Base-by-base conservation (phyloP, 1,284 basidiomycete genomes). In the Trametes sp. region DNA sequence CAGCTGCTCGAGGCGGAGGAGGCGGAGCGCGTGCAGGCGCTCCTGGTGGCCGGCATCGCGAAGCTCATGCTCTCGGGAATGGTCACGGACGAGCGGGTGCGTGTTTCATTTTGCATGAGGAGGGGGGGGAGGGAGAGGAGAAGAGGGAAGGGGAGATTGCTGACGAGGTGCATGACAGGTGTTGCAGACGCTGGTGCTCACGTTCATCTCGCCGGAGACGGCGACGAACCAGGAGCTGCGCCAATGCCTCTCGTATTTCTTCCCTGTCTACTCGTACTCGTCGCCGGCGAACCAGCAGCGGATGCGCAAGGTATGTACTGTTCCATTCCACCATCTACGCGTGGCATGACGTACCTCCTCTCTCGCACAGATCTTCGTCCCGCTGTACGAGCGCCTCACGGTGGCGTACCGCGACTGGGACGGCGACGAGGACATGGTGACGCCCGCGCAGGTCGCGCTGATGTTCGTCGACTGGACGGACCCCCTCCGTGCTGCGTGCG, bases 401-500 rank as follows among this genome's bases (percentile, higher is more conserved):
- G 80, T 82, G n/a, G 84, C 87, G 31, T 88, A 93, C 68, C 86
- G 88, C 49, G 88, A 92, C 21, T 80, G 91, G 46, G 92, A 92
- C 2, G 88, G 89, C 1, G 89, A 89, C 46, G 87, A 94, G 66
- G 87, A 89, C 26, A 94, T 96, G 88, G 86, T 96, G 19, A 82
- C 88, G 0, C 89, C 94, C 0, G 76, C 86, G 14, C 94, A 96
- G 73, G 90, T 97, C 61, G 93, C 90, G 0, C 77, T 90, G 26
- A 87, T 98, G 78, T 85, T 99, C 68, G 81, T 93, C 3, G 96
- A 98, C 72, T 99, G 97, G 97, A 94, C 92, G 1, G 93, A 98
- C 75, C 94, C 96, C 0, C 82, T 87, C 69, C 96, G 95, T 73
- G 86, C 86, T 31, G 83, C 90, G 82, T 94, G 72, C 73, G 87